These are phyloP conservation scores for Fusarium albidum DNA, from an alignment of 2,329 filamentous ascomycete species.

Conservation along the genomic window DNA sequence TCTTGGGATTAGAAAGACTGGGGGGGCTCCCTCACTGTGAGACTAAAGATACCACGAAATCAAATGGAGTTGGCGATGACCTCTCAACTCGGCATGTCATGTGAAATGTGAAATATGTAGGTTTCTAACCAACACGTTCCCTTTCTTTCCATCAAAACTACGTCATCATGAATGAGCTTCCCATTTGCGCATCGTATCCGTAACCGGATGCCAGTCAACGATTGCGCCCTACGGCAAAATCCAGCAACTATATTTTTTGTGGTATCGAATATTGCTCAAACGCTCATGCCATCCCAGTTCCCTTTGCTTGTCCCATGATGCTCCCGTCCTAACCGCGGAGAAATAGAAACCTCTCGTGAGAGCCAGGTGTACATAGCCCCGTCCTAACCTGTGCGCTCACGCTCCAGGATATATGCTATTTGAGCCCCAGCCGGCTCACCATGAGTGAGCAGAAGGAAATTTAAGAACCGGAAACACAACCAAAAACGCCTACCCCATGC, in stretches of 20 bases:
- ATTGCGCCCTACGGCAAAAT: constrained; percentile 20
- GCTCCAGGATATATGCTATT: constrained; percentile 26
- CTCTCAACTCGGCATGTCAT: too few species aligned
- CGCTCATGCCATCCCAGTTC: constrained; percentile 25
- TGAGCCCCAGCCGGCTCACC: constrained; percentile 26
- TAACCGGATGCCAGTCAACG: constrained; percentile 8
- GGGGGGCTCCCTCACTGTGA: constrained; percentile 30
- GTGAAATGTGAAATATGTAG: neutral
- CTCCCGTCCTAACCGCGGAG: constrained; percentile 7
- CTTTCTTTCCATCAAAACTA: constrained; percentile 24
- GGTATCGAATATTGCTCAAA: constrained; percentile 28
- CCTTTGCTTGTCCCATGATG: constrained; percentile 26
- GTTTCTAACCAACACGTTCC: constrained; percentile 11
- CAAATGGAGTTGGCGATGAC: constrained; percentile 6
- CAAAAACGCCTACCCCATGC: constrained; percentile 36
- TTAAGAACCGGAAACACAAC: constrained; percentile 32
- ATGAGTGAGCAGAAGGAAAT: constrained; percentile 40
- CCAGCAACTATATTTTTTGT: constrained; percentile 34
- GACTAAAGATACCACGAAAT: constrained; percentile 38
- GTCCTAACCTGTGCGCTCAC: constrained; percentile 22
- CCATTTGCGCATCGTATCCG: constrained; percentile 1
- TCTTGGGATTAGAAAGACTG: constrained; percentile 27
- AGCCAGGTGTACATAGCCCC: constrained; percentile 35
- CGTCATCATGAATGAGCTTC: constrained; percentile 12
- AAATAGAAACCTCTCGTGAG: constrained; percentile 41